Evolutionary conservation across 208 protist genomes (phyloP), one percentile per base, ranked within the genome.

Genomic region (Trypanosoma mega): DNA sequence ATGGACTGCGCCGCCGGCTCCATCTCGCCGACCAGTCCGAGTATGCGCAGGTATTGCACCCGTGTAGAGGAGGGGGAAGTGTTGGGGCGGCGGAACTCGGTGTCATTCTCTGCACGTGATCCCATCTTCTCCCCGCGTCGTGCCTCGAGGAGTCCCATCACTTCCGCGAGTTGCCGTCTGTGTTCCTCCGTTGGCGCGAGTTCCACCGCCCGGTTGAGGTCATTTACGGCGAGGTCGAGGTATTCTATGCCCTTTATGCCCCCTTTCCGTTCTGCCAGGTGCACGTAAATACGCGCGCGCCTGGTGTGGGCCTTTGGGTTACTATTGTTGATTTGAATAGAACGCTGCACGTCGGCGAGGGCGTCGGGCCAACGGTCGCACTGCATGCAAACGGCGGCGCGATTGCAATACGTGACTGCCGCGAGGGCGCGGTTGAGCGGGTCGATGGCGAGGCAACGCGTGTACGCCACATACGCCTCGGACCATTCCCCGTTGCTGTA

Each of bases 381-480:
- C 71, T 96, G 84, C 68, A 92, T 92, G 46, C 74, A 79, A 33
- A 85, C 78, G n/a, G 90, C 84, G 16, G 85, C 78, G 14, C 90
- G 84, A 51, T 93, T 93, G 63, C 84, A 89, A 63, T 92, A 80
- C 3, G 81, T 83, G 26, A 78, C 62, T 20, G 80, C 72, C 23
- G 89, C 60, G 16, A 95, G 74, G 14, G 76, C 82, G 20, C 60
- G 48, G 62, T 93, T 93, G 18, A 59, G 56, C 41, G 78, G 71
- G 68, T 90, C 80, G 31, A 83, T 43, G 30, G 78, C 57, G 34
- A 92, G 76, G 57, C 77, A 85, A 21, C 68, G 74, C 14, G 83
- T 86, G 68, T 93, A 92, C 34, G 79, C 84, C 16, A 48, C 47
- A 14, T 79, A 63, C 0, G 84, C 81, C 37, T 69, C 75, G 12